These are phyloP conservation scores for Tetrapyrgos nigripes DNA, from an alignment of 1,284 basidiomycete genomes.

Conservation along the genomic window DNA sequence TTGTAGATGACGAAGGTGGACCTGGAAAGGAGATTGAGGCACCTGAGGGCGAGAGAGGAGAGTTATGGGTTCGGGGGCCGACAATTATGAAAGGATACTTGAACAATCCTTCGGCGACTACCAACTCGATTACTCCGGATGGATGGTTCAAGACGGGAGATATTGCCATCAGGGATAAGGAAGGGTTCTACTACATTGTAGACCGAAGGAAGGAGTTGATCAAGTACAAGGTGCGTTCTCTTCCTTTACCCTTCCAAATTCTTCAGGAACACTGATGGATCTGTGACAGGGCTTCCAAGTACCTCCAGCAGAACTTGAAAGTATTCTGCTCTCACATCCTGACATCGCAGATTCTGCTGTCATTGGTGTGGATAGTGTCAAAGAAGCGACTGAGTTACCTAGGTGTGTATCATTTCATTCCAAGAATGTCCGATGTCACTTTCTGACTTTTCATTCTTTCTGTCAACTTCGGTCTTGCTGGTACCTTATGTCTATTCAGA, in stretches of 20 bases:
- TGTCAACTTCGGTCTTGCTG: background rate
- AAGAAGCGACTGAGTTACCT: conserved; percentile 80
- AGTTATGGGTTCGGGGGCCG: conserved; percentile 38
- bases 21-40: conserved; percentile 20
- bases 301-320: conserved; percentile 84
- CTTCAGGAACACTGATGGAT: background rate
- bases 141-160: conserved; percentile 90
- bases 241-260: background rate
- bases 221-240: conserved; percentile 71
- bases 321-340: conserved; percentile 73
- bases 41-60: conserved; percentile 28
- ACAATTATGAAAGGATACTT: conserved; percentile 58
- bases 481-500: conserved; percentile 36
- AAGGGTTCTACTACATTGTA: conserved; percentile 72
- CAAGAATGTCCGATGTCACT: too few species aligned
- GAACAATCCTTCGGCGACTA: conserved; percentile 72
- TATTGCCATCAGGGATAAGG: conserved; percentile 63
- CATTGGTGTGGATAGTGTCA: conserved; percentile 67
- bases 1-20: conserved; percentile 60
- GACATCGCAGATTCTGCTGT: conserved; percentile 77
- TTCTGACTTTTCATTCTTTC: background rate
- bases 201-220: conserved; percentile 84
- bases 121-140: conserved; percentile 69
- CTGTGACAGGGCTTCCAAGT: conserved; percentile 69
- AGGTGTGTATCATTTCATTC: conserved; percentile 56